Base-by-base conservation (phyloP, 768 basidiomycete genomes). In the Cantharellus anzutake region DNA sequence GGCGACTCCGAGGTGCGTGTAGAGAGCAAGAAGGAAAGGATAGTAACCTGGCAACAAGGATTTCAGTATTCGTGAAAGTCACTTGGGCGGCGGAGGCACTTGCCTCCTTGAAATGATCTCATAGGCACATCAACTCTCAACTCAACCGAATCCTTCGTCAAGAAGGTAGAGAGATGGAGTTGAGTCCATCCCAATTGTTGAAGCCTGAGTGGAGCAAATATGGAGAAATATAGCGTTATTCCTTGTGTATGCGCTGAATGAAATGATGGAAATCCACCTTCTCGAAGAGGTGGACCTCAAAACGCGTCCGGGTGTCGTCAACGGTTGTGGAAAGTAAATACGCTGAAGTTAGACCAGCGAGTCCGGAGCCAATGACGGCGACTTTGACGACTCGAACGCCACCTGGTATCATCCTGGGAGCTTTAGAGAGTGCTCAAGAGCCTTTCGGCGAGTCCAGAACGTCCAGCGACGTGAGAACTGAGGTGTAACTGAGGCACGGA, bases 21-120 rank as follows among this genome's bases (percentile, higher is more conserved):
- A 88, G 4, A 88, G 69, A 2, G 76, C 69, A 35, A 86, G 80
- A n/a, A 88, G 73, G 51, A 79, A 76, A 0, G 77, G 77, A 67
- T 88, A 87, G 68, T 86, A 86, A 0, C 86, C 84, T 84, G 60
- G 61, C 60, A 4, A 5, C 20, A n/a, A 42, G 51, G 7, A 48
- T 11, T 48, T 48, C 11, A 11, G 11, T 29, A 48, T 11, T 29
- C 11, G 44, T 48, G 29, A 11, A 48, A 29, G 29, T 11, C 44
- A 48, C 29, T 48, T 11, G 29, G 29, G 44, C 44, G 29, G 11
- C 29, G 44, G 29, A 48, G 44, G 29, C 5, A 11, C 77, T 57
- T 59, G 81, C 84, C 83, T 71, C 81, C 81, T 74, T 88, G 84
- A 66, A 88, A 87, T 1, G 81, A 81, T 44, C 86, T 71, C 86